Evolutionary conservation across 768 basidiomycete genomes (phyloP).

Genomic region (Pilatotrama ljubarskyi): DNA sequence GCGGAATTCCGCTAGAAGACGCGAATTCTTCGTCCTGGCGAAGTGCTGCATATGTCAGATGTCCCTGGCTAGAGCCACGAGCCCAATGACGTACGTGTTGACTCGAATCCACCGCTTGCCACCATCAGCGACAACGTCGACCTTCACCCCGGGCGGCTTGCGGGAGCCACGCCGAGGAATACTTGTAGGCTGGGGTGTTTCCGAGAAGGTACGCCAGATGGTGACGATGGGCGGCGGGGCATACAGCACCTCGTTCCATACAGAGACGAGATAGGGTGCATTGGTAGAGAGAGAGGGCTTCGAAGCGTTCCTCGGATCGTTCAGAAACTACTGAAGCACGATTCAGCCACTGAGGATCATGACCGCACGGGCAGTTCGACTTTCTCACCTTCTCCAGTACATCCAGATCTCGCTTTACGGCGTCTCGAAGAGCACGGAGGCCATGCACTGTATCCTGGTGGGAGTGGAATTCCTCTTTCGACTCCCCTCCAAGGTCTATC

Average conservation of each 20-base stretch:
- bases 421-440: conserved; percentile 40
- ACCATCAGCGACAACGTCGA: conserved; percentile 78
- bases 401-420: conserved; percentile 46
- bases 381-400: conserved; percentile 40
- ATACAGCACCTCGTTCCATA: conserved; percentile 76
- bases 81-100: conserved; percentile 67
- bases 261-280: conserved; percentile 75
- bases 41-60: neutral
- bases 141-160: conserved; percentile 52
- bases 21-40: conserved; percentile 74
- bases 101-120: conserved; percentile 81
- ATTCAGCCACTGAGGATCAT: neutral
- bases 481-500: conserved; percentile 18
- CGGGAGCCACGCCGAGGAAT: conserved; percentile 21
- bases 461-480: conserved; percentile 9
- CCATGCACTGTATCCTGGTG: conserved; percentile 37
- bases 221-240: conserved; percentile 58
- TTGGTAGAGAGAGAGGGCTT: conserved; percentile 67
- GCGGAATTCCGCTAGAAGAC: conserved; percentile 76
- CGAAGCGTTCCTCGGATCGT: conserved; percentile 44
- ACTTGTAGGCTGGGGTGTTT: conserved; percentile 21
- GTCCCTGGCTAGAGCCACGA: neutral
- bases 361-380: neutral
- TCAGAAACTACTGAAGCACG: conserved; percentile 59
- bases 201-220: conserved; percentile 56